Conservation (phyloP, 2,329 filamentous ascomycete species). For the Nothophaeocryptopus gaeumannii region DNA sequence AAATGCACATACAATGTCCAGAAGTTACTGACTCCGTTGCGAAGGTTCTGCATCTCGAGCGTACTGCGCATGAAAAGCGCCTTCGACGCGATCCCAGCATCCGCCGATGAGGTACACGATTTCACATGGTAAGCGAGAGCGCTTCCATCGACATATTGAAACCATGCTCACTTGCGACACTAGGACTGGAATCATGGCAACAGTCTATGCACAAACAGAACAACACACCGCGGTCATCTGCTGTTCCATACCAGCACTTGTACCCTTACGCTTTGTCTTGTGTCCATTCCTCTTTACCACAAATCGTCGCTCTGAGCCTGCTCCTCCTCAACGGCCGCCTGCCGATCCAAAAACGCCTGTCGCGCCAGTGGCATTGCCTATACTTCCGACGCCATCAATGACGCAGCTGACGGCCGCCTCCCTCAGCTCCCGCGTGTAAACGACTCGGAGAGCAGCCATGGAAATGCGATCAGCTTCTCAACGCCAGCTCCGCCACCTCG, state of each 20-base stretch:
- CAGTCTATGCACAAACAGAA: constrained; percentile 4
- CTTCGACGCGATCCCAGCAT: constrained; percentile 8
- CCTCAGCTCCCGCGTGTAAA: not conserved
- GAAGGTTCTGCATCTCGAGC: constrained; percentile 4
- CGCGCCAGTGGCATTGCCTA: not conserved
- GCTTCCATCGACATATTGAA: not conserved
- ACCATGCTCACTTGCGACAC: not conserved
- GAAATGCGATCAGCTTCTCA: too few relatives aligned
- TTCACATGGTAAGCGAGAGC: constrained; percentile 4
- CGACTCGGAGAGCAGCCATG: too few relatives aligned
- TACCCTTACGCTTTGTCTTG: constrained; percentile 8
- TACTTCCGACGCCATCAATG: constrained; percentile 6
- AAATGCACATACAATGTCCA: too few relatives aligned
- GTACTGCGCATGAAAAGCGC: constrained; percentile 7
- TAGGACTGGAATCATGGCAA: not conserved
- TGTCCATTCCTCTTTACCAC: constrained; percentile 1
- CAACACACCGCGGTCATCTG: constrained; percentile 5
- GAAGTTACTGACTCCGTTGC: too few relatives aligned
- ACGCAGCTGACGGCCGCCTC: not conserved
- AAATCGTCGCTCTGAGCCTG: not conserved
- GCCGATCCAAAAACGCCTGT: not conserved
- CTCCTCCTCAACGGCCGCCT: not conserved
- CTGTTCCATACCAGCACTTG: constrained; percentile 7
- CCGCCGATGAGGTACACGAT: constrained; percentile 4
- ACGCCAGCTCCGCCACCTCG: too few relatives aligned